A percentile compares a stretch with the other conserved stretches of the same genome.
These are phyloP conservation scores for Sarcodon sp. DNA, from an alignment of 768 basidiomycete species.

Conservation along the genomic window DNA sequence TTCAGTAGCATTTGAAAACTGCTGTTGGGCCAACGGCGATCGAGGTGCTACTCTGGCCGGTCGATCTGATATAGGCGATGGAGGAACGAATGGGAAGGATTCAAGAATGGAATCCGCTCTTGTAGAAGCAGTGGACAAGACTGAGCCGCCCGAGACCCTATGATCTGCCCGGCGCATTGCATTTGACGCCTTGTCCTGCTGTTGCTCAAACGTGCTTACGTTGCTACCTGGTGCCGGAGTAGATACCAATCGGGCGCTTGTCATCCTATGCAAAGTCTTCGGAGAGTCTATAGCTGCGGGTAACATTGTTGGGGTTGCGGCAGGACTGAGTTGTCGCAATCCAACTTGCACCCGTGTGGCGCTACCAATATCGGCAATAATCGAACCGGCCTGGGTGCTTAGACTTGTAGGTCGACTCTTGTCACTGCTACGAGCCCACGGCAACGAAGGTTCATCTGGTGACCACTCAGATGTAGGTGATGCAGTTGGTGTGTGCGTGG, in stretches of 20 bases:
- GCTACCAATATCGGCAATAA: conserved; percentile 43
- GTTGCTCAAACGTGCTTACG: conserved; percentile 36
- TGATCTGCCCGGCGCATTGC: conserved; percentile 45
- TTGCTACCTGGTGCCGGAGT: conserved; percentile 19
- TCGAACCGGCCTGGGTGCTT: conserved; percentile 47
- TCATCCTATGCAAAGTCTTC: conserved; percentile 40
- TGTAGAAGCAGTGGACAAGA: conserved; percentile 54
- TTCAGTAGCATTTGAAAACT: conserved; percentile 20
- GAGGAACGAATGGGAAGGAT: conserved; percentile 82
- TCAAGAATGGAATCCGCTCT: conserved; percentile 78
- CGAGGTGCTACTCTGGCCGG: conserved; percentile 65
- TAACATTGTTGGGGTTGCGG: conserved; percentile 11
- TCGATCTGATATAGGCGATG: conserved; percentile 77
- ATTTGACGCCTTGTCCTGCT: conserved; percentile 46
- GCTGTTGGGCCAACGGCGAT: conserved; percentile 56
- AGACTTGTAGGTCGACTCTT: conserved; percentile 46
- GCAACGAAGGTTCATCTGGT: conserved; percentile 6
- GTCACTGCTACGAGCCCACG: conserved; percentile 12
- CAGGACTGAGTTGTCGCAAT: conserved; percentile 19
- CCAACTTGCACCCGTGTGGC: conserved; percentile 61
- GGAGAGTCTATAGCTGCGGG: conserved; percentile 13
- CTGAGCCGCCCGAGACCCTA: conserved; percentile 53
- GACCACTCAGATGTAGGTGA: conserved; percentile 11
- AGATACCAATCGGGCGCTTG: conserved; percentile 48
- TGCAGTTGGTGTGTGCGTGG: conserved; percentile 3